Evolutionary conservation across 805 yeast genomes (phyloP).

Genomic region (Wickerhamiella occidentalis): DNA sequence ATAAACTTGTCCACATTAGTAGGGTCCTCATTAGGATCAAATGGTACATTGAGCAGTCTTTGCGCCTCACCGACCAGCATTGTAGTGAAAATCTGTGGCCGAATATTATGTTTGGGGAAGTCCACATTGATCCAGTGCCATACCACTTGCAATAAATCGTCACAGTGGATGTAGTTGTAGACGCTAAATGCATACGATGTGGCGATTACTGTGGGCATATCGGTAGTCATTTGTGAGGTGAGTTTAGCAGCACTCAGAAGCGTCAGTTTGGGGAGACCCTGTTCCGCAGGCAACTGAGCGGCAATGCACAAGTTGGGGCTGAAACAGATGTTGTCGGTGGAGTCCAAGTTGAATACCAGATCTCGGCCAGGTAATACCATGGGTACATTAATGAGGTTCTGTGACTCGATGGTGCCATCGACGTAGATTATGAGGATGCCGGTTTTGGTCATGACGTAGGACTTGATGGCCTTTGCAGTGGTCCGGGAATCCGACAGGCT

Average conservation of each 20-base stretch:
- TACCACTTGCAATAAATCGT: slow-evolving; percentile 53
- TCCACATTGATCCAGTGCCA: slow-evolving; percentile 35
- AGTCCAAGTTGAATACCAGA: slow-evolving; percentile 2
- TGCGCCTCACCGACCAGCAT: slow-evolving; percentile 55
- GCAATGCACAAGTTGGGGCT: slow-evolving; percentile 28
- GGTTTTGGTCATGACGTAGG: slow-evolving; percentile 16
- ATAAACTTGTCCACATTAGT: slow-evolving; percentile 57
- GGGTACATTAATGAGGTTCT: slow-evolving; percentile 16
- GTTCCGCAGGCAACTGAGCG: slow-evolving; percentile 17
- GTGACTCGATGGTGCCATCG: slow-evolving; percentile 19
- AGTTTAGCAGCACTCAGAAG: slow-evolving; percentile 14
- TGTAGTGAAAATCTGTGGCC: slow-evolving; percentile 28
- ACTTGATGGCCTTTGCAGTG: slow-evolving; percentile 16
- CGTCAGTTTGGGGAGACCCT: slow-evolving; percentile 16
- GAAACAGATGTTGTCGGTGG: slow-evolving; percentile 18
- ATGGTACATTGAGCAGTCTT: slow-evolving; percentile 57
- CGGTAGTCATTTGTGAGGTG: slow-evolving; percentile 10
- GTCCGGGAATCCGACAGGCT: slow-evolving; percentile 1
- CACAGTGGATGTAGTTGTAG: slow-evolving; percentile 51
- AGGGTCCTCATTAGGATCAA: slow-evolving; percentile 53
- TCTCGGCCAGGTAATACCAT: slow-evolving; percentile 11
- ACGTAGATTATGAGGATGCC: slow-evolving; percentile 17
- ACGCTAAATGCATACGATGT: slow-evolving; percentile 58
- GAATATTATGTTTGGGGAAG: slow-evolving; percentile 19
- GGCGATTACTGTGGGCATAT: slow-evolving; percentile 46